These are phyloP conservation scores for Amphicarpaea edgeworthii DNA, from an alignment of 306 rosid species.

Conservation along the genomic window DNA sequence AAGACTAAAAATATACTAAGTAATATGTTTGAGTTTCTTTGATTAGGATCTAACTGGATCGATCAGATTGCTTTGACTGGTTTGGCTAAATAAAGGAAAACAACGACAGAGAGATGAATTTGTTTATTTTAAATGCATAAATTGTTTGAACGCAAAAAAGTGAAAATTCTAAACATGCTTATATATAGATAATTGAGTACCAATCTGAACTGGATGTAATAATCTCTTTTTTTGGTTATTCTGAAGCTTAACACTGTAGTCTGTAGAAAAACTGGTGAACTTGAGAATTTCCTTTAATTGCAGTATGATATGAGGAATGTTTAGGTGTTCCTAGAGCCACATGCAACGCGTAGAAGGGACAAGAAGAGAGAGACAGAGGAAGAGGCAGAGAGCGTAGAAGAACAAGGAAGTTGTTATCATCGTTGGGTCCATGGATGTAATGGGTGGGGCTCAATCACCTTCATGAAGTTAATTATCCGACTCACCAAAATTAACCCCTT, in stretches of 20 bases:
- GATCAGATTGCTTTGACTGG: too few species aligned
- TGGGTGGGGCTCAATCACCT: not conserved
- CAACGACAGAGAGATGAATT: not conserved
- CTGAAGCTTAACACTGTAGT: not conserved
- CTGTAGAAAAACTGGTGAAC: not conserved
- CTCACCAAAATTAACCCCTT: constrained; percentile 20
- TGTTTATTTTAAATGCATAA: not conserved
- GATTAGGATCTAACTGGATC: too few species aligned
- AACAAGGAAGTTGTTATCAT: not conserved
- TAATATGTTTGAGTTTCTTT: not conserved
- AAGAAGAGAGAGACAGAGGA: not conserved
- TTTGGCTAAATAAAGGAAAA: too few species aligned
- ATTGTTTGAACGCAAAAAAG: not conserved
- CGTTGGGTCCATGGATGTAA: not conserved
- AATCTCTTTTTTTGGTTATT: not conserved
- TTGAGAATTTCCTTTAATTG: not conserved
- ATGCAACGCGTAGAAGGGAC: constrained; percentile 27
- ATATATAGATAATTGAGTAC: not conserved
- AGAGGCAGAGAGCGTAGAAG: not conserved
- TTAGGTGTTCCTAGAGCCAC: constrained; percentile 40
- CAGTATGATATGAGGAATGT: not conserved
- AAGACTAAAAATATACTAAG: not conserved
- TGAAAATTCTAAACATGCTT: not conserved
- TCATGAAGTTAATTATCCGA: constrained; percentile 2
- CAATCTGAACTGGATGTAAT: not conserved